A percentile compares a stretch with the other conserved stretches of the same genome.
These are phyloP conservation scores for Metarhizium guizhouense DNA, from an alignment of 2,329 filamentous ascomycete genomes.

Conservation along the genomic window DNA sequence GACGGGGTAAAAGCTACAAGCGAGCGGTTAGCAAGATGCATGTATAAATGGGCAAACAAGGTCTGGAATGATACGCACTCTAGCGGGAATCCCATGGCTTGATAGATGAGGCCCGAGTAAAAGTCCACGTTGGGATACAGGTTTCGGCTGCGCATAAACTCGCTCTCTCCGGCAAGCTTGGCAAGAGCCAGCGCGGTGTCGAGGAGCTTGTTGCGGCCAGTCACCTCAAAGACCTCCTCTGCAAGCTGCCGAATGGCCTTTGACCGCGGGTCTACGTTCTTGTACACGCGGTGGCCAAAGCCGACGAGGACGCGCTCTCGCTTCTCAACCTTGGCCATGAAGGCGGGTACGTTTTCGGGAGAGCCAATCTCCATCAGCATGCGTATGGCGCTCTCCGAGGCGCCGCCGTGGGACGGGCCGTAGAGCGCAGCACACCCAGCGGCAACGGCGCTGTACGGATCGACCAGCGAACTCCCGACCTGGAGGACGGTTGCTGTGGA, in stretches of 20 bases:
- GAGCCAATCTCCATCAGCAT: conserved; percentile 43
- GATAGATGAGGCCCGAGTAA: conserved; percentile 43
- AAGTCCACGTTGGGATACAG: conserved; percentile 44
- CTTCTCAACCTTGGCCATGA: conserved; percentile 40
- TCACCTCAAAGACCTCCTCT: conserved; percentile 40
- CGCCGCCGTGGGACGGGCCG: conserved; percentile 51
- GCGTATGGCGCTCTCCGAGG: conserved; percentile 46
- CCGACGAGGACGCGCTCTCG: conserved; percentile 44
- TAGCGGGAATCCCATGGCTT: conserved; percentile 43
- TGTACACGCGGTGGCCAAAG: conserved; percentile 47
- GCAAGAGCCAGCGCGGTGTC: conserved; percentile 38
- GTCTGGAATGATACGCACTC: conserved; percentile 20
- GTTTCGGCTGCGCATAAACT: conserved; percentile 39
- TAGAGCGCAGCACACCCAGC: conserved; percentile 44
- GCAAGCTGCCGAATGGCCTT: conserved; percentile 39
- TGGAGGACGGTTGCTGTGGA: conserved; percentile 47
- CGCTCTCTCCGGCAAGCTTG: conserved; percentile 34
- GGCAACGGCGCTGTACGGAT: conserved; percentile 44
- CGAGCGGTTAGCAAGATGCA: conserved; percentile 3
- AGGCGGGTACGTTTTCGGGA: conserved; percentile 38
- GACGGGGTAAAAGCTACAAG: conserved; percentile 35
- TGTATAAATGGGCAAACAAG: neutral
- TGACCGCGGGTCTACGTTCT: conserved; percentile 43
- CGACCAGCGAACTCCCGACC: conserved; percentile 46
- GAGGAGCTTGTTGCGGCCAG: conserved; percentile 40